phyloP scores from a whole-genome alignment of 1,284 basidiomycete genomes.

The Heterobasidion irregulare region DNA sequence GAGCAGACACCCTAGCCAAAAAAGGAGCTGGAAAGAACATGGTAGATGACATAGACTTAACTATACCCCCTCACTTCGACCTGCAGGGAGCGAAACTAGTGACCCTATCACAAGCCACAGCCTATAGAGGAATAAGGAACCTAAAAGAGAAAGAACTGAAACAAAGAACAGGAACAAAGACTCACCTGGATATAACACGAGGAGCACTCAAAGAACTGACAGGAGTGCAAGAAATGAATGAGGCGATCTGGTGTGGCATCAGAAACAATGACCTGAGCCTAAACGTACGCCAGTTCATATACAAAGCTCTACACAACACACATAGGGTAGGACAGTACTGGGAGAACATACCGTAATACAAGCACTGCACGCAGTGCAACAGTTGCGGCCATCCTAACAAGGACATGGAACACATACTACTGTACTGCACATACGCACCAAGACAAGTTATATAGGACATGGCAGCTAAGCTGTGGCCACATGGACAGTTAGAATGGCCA shows the following conservation, averaged over 20 bases:
- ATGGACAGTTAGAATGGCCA: no score
- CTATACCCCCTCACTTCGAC: constrained; percentile 5
- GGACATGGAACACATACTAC: constrained; percentile 5
- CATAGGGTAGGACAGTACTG: constrained; percentile 5
- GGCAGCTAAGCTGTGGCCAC: no score
- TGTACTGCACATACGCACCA: constrained; percentile 11
- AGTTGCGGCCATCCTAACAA: no score
- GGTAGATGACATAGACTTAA: constrained; percentile 1
- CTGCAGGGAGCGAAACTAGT: constrained; percentile 16
- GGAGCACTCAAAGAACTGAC: neutral
- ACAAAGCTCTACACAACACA: neutral
- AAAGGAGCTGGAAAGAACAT: constrained; percentile 10
- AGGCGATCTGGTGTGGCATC: constrained; percentile 7
- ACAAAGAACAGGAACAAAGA: neutral
- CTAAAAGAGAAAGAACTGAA: neutral
- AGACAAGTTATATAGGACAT: neutral
- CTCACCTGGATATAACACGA: neutral
- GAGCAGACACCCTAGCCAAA: constrained; percentile 15
- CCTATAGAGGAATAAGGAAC: constrained; percentile 16
- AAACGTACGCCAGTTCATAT: neutral
- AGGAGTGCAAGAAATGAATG: neutral
- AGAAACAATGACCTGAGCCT: neutral
- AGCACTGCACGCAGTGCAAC: no score
- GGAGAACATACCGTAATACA: neutral
- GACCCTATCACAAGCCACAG: constrained; percentile 17